Conservation (phyloP, 2,329 filamentous ascomycete species). For the Diaporthe sp. region DNA sequence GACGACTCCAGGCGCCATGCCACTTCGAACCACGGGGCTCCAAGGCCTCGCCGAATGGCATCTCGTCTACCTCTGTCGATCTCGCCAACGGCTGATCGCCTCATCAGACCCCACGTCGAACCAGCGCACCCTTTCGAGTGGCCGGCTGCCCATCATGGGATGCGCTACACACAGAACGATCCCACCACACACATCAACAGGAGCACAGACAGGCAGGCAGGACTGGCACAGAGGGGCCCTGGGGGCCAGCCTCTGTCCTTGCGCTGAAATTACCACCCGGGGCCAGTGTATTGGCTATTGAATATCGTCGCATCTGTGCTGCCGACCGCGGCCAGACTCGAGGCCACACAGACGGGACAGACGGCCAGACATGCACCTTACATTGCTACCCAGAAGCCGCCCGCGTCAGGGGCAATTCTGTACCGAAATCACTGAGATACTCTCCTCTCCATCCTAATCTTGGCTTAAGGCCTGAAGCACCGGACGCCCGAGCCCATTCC, state of each 20-base stretch:
- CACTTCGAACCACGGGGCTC: constrained; percentile 18
- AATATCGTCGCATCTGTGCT: constrained; percentile 23
- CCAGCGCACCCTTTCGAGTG: constrained; percentile 27
- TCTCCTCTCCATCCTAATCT: constrained; percentile 29
- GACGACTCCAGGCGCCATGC: constrained; percentile 24
- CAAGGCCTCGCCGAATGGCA: constrained; percentile 33
- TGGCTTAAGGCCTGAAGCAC: constrained; percentile 10
- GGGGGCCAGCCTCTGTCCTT: constrained; percentile 14
- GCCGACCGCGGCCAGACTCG: neutral
- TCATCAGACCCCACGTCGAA: constrained; percentile 34
- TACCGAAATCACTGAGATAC: constrained; percentile 26
- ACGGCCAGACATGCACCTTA: constrained; percentile 3
- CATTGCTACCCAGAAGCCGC: constrained; percentile 13
- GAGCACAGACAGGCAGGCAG: constrained; percentile 14
- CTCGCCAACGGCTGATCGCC: constrained; percentile 36
- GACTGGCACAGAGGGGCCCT: neutral
- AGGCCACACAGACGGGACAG: constrained; percentile 14
- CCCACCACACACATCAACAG: constrained; percentile 34
- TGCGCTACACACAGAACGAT: constrained; percentile 20
- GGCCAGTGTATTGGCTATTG: constrained; percentile 16
- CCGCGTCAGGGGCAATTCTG: constrained; percentile 18
- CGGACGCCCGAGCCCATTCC: constrained; percentile 21
- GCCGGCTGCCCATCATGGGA: constrained; percentile 31
- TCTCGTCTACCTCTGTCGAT: constrained; percentile 37
- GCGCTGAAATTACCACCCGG: constrained; percentile 16